A percentile compares a stretch with the other conserved stretches of the same genome.
Conservation (phyloP, 2,329 filamentous ascomycete species). For the Coniochaeta sp. region DNA sequence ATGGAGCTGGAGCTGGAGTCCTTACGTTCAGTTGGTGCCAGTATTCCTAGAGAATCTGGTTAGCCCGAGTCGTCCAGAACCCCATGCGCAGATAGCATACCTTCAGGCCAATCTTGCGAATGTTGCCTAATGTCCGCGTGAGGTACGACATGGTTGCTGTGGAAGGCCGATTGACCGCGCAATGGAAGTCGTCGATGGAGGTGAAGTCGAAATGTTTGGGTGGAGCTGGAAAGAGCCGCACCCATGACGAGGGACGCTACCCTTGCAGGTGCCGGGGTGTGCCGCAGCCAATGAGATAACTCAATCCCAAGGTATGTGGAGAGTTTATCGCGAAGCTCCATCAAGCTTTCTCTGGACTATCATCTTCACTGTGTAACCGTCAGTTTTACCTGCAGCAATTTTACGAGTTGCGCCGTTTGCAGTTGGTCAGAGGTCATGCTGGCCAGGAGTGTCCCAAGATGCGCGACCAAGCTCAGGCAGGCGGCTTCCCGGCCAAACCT, state of each 20-base stretch:
- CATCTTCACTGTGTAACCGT: no score
- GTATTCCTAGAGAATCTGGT: conserved; percentile 61
- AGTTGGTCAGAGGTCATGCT: conserved; percentile 14
- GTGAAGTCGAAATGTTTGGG: conserved; percentile 8
- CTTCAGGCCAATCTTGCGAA: conserved; percentile 84
- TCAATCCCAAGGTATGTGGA: neutral
- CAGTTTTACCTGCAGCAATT: neutral
- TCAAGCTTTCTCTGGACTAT: neutral
- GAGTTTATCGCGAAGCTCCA: conserved; percentile 3
- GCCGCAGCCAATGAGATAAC: conserved; percentile 15
- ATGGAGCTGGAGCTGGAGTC: conserved; percentile 17
- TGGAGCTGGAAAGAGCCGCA: conserved; percentile 13
- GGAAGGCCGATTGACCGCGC: conserved; percentile 21
- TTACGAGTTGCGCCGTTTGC: neutral
- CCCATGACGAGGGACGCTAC: neutral
- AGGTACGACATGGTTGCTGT: conserved; percentile 74
- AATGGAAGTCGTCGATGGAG: conserved; percentile 7
- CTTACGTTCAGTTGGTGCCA: conserved; percentile 88
- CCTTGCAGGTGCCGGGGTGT: conserved; percentile 3
- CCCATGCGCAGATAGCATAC: conserved; percentile 35
- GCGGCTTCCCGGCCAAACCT: conserved; percentile 10
- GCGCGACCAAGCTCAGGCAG: conserved; percentile 13
- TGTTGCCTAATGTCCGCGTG: conserved; percentile 74
- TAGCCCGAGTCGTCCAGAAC: conserved; percentile 18
- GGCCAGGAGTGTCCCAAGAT: conserved; percentile 16